Evolutionary conservation across 108 stramenopile species (phyloP).

Genomic region (Cylindrotheca fusiformis): DNA sequence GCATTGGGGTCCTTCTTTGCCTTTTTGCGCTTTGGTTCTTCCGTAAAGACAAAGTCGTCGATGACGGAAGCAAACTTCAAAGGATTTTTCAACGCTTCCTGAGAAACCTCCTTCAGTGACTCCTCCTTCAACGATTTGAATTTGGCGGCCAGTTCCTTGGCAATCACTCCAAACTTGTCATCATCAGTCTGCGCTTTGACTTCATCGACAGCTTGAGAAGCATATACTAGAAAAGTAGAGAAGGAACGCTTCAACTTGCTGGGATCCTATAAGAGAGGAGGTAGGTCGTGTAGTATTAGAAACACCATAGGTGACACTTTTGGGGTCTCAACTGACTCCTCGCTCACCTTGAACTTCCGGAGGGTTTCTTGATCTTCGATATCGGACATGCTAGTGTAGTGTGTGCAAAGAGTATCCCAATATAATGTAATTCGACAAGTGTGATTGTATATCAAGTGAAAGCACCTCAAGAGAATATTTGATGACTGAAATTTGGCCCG

Average conservation of each 20-base stretch:
- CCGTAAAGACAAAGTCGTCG: conserved; percentile 75
- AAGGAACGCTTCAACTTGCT: background rate
- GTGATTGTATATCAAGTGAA: too few relatives aligned
- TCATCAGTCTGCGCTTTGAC: background rate
- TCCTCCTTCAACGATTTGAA: background rate
- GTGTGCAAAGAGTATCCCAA: too few relatives aligned
- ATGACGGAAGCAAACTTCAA: conserved; percentile 21
- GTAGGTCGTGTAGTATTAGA: background rate
- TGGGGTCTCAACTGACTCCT: background rate
- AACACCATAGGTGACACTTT: too few relatives aligned
- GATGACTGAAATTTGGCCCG: too few relatives aligned
- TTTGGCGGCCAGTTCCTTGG: background rate
- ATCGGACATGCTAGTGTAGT: background rate
- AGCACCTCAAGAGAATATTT: too few relatives aligned
- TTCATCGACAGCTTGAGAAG: background rate
- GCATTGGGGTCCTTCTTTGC: conserved; percentile 79
- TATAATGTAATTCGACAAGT: too few relatives aligned
- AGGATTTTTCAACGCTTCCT: background rate
- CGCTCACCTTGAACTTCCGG: background rate
- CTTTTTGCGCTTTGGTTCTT: conserved; percentile 46
- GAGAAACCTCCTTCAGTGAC: background rate
- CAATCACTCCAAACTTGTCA: background rate
- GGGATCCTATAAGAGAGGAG: background rate
- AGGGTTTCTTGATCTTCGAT: background rate
- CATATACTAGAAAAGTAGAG: background rate